These are phyloP conservation scores for Phialemonium atrogriseum DNA, from an alignment of 2,329 filamentous ascomycete genomes.

Conservation along the genomic window DNA sequence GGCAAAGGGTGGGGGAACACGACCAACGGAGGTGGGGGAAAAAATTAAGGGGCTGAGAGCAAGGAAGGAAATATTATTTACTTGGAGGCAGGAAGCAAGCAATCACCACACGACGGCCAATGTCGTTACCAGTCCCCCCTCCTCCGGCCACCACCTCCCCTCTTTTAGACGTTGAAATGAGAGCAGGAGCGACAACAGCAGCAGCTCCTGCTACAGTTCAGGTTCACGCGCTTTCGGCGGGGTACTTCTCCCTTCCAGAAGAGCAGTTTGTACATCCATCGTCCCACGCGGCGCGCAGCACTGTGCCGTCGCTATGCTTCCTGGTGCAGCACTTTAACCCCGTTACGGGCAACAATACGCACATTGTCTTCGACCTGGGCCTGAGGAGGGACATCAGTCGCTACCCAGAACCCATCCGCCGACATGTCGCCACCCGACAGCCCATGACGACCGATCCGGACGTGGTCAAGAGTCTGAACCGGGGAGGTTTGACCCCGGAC, in stretches of 20 bases:
- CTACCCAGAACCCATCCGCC: conserved; percentile 32
- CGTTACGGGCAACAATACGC: conserved; percentile 15
- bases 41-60: no score
- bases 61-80: no score
- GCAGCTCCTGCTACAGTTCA: conserved; percentile 4
- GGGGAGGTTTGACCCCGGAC: conserved; percentile 7
- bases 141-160: not conserved
- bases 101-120: no score
- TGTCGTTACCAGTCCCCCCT: not conserved
- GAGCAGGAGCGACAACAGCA: not conserved
- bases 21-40: no score
- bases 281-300: conserved; percentile 27
- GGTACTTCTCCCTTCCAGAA: conserved; percentile 33
- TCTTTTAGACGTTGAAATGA: not conserved
- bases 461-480: conserved; percentile 10
- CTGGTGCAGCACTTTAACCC: conserved; percentile 33
- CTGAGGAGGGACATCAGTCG: conserved; percentile 29
- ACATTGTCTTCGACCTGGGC: conserved; percentile 42
- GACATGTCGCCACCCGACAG: conserved; percentile 32
- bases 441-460: conserved; percentile 32
- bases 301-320: conserved; percentile 41
- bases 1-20: no score
- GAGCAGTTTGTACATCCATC: conserved; percentile 31
- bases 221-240: conserved; percentile 13
- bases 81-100: no score